Evolutionary conservation across 2,329 filamentous ascomycete genomes (phyloP).

Genomic region (Colletotrichum coccodes): DNA sequence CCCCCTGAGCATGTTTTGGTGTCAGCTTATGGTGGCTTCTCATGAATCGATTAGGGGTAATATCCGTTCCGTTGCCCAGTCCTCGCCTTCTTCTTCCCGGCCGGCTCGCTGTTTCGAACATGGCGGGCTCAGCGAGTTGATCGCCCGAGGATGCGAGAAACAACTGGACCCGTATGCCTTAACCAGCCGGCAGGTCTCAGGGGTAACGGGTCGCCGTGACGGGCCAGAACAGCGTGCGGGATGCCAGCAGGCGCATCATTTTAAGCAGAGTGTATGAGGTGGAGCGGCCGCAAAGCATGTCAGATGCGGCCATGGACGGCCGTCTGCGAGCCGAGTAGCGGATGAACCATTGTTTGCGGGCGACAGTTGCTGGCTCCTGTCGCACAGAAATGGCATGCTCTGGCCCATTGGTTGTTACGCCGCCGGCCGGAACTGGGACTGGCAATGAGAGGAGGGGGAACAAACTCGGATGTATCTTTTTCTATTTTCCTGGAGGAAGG

Average conservation of each 20-base stretch:
- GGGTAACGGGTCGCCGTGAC: not conserved
- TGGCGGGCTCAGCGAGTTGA: not conserved
- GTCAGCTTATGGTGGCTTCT: not conserved
- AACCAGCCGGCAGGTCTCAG: not conserved
- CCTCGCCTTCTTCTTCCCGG: not conserved
- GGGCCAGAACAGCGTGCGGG: not conserved
- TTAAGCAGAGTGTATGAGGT: not conserved
- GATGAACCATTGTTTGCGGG: slow-evolving; percentile 17
- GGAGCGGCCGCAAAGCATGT: slow-evolving; percentile 6
- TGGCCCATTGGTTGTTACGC: not conserved
- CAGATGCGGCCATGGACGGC: slow-evolving; percentile 8
- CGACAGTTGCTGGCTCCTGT: not conserved
- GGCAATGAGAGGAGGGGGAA: not conserved
- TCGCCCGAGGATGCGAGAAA: not conserved
- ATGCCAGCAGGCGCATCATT: not conserved
- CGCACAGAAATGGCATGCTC: not conserved
- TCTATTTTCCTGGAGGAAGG: not conserved
- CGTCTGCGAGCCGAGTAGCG: not conserved
- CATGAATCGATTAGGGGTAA: not conserved
- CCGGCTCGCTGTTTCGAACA: not conserved
- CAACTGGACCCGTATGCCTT: not conserved
- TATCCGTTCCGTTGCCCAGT: not conserved
- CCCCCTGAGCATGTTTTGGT: not conserved
- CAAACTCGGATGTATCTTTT: not conserved
- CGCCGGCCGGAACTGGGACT: not conserved